Conservation (phyloP, 1,284 basidiomycete genomes). For the Golubevia sp. region DNA sequence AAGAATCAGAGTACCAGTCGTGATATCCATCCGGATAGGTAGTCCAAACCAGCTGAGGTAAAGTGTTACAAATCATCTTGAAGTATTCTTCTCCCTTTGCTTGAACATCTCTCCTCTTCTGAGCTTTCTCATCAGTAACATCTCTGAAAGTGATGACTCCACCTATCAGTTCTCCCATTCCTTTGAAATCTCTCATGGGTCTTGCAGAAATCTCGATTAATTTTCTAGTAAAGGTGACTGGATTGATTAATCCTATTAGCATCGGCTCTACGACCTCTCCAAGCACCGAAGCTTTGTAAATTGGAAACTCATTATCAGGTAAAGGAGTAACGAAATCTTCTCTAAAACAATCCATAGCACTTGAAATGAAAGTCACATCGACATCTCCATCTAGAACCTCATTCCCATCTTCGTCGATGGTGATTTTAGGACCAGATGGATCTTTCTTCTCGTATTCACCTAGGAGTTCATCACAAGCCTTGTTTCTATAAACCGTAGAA, state of each 20-base stretch:
- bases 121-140: constrained; percentile 22
- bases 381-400: constrained; percentile 15
- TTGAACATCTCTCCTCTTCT: constrained; percentile 6
- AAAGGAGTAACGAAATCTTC: constrained; percentile 41
- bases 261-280: constrained; percentile 31
- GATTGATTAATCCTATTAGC: constrained; percentile 26
- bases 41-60: constrained; percentile 61
- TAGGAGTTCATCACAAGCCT: constrained; percentile 43
- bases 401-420: constrained; percentile 7
- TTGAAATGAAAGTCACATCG: constrained; percentile 41
- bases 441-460: constrained; percentile 27
- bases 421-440: constrained; percentile 5
- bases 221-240: constrained; percentile 21
- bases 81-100: constrained; percentile 34
- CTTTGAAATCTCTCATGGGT: constrained; percentile 37
- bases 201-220: constrained; percentile 37
- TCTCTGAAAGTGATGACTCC: constrained; percentile 41
- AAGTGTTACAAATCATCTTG: constrained; percentile 42
- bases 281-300: constrained; percentile 41
- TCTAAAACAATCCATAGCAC: constrained; percentile 42
- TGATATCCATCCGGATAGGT: constrained; percentile 53
- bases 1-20: constrained; percentile 12
- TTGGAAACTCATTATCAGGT: constrained; percentile 36
- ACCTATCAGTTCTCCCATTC: constrained; percentile 48
- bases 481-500: constrained; percentile 35